Conservation (phyloP, 1,139 yeast species). For the Hanseniaspora gamundiae region DNA sequence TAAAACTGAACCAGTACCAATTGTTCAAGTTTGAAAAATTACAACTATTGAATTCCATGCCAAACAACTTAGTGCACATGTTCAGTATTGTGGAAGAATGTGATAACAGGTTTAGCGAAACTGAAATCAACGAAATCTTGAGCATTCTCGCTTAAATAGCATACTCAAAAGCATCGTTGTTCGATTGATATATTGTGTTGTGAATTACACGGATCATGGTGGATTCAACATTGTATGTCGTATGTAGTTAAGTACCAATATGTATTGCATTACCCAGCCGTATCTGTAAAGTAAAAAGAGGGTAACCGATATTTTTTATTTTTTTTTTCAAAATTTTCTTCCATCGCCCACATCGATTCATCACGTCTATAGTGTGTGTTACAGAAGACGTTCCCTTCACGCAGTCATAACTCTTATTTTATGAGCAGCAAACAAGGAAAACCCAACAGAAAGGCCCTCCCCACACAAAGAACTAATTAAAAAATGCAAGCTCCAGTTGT, state of each 20-base stretch:
- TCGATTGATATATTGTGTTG: no score
- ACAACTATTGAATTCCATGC: constrained; percentile 72
- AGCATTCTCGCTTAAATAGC: constrained; percentile 12
- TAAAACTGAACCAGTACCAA: constrained; percentile 38
- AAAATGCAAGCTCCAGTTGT: constrained; percentile 66
- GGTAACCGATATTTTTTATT: background rate
- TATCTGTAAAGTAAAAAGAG: no score
- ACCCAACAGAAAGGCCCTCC: background rate
- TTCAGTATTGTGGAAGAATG: constrained; percentile 84
- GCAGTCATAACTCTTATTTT: no score
- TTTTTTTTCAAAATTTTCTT: background rate
- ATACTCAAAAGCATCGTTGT: background rate
- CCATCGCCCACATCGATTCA: no score
- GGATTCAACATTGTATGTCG: no score
- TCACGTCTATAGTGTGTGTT: background rate
- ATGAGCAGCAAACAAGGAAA: no score
- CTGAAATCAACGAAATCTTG: constrained; percentile 43
- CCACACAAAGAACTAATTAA: background rate
- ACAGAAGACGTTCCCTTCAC: no score
- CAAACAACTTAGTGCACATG: constrained; percentile 65
- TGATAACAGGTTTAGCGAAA: constrained; percentile 65
- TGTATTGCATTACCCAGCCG: background rate
- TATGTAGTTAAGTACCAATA: no score
- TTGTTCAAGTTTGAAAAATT: constrained; percentile 76
- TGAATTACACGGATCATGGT: no score